Conservation (phyloP, 75 land plant genomes). For the Azolla pinnata region DNA sequence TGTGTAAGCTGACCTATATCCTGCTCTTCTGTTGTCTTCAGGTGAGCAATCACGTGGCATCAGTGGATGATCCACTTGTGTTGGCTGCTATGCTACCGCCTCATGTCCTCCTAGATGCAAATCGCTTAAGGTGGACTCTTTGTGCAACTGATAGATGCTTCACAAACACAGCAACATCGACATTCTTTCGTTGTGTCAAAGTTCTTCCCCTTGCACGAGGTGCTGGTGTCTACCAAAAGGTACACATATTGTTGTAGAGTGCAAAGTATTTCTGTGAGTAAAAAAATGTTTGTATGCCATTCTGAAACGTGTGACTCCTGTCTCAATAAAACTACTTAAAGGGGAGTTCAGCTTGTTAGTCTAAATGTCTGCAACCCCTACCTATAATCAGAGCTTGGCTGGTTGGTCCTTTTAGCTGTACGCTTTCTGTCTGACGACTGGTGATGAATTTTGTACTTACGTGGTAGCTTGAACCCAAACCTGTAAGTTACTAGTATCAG, state of each 20-base stretch:
- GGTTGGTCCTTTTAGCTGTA: background rate
- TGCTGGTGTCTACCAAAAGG: slow-evolving; percentile 91
- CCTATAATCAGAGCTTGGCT: background rate
- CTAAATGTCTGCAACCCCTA: background rate
- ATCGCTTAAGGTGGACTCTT: slow-evolving; percentile 74
- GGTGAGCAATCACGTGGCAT: slow-evolving; percentile 95
- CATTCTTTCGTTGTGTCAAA: slow-evolving; percentile 79
- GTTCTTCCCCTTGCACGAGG: slow-evolving; percentile 92
- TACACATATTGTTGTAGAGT: slow-evolving; percentile 7
- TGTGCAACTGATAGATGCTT: slow-evolving; percentile 96
- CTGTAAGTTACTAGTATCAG: too few relatives aligned
- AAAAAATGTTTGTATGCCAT: too few relatives aligned
- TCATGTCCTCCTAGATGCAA: slow-evolving; percentile 50
- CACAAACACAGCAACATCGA: slow-evolving; percentile 53
- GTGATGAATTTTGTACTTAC: too few relatives aligned
- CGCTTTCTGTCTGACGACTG: too few relatives aligned
- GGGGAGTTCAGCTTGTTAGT: background rate
- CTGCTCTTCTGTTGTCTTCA: slow-evolving; percentile 16
- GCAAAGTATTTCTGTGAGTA: too few relatives aligned
- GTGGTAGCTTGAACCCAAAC: too few relatives aligned
- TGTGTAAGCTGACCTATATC: background rate
- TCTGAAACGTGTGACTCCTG: background rate
- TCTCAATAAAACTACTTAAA: background rate
- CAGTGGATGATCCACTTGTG: slow-evolving; percentile 91
- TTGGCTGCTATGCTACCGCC: slow-evolving; percentile 81